phyloP scores from a whole-genome alignment of 352 stramenopile genomes.

The Phytophthora megakarya region DNA sequence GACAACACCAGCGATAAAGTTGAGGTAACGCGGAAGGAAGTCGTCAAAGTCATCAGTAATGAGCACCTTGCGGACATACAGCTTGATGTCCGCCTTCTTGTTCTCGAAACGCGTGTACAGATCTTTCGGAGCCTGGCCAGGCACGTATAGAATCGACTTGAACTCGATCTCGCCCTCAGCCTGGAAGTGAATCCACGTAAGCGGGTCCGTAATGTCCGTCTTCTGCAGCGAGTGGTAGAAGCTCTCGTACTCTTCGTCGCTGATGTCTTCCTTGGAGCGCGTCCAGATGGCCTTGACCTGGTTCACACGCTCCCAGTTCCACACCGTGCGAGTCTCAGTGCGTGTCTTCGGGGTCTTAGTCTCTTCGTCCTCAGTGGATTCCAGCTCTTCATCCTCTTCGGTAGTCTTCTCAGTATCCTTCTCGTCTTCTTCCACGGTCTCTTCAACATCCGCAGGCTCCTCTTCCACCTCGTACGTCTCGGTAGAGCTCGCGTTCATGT shows the following conservation, averaged over 20 bases:
- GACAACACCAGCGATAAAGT: constrained; percentile 98
- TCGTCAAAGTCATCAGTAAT: constrained; percentile 99
- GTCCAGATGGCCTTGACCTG: constrained; percentile 98
- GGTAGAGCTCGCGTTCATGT: constrained; percentile 94
- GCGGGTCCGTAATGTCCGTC: constrained; percentile 80
- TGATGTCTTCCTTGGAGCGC: constrained; percentile 95
- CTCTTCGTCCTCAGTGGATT: constrained; percentile 70
- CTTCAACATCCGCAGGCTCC: constrained; percentile 65
- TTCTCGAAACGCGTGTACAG: constrained; percentile 92
- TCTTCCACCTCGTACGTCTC: constrained; percentile 93
- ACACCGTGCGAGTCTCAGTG: constrained; percentile 94
- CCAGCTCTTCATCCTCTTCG: constrained; percentile 65
- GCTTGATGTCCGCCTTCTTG: constrained; percentile 93
- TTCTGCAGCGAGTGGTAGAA: constrained; percentile 98
- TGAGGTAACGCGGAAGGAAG: constrained; percentile 98
- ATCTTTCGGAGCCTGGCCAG: constrained; percentile 83
- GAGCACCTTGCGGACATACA: constrained; percentile 99
- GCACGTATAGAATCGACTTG: constrained; percentile 99
- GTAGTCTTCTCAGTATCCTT: constrained; percentile 50
- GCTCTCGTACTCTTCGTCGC: constrained; percentile 98
- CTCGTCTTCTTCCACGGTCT: constrained; percentile 54
- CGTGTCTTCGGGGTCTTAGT: constrained; percentile 76
- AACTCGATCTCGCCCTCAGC: constrained; percentile 99
- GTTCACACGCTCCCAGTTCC: constrained; percentile 97
- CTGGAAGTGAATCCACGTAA: constrained; percentile 99